Evolutionary conservation across 2,329 filamentous ascomycete genomes (phyloP).

Genomic region (Aspergillus sp.): DNA sequence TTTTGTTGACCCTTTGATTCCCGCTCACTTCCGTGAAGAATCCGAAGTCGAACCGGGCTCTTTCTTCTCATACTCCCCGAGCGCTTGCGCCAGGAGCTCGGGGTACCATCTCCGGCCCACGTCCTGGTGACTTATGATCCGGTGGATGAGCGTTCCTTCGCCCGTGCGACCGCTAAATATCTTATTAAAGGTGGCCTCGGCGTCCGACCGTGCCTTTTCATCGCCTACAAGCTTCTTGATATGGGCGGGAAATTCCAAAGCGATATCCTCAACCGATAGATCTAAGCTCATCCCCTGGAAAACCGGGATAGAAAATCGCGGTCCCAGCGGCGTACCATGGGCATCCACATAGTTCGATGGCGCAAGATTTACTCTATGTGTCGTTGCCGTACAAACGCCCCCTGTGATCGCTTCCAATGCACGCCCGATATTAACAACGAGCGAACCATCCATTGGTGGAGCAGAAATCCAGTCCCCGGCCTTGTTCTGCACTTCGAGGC

Average conservation of each 20-base stretch:
- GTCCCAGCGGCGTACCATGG: constrained; percentile 24
- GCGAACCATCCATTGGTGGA: constrained; percentile 43
- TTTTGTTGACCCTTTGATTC: neutral
- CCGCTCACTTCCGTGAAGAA: neutral
- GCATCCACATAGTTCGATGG: constrained; percentile 27
- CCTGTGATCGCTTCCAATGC: constrained; percentile 36
- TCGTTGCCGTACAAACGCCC: constrained; percentile 37
- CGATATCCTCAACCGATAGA: constrained; percentile 29
- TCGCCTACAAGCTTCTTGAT: constrained; percentile 31
- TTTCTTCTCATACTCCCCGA: constrained; percentile 22
- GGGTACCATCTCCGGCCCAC: constrained; percentile 39
- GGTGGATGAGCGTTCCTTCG: constrained; percentile 35
- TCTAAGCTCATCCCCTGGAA: constrained; percentile 39
- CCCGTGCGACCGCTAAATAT: constrained; percentile 33
- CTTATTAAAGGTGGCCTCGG: constrained; percentile 36
- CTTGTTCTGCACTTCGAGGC: constrained; percentile 51
- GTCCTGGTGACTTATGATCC: constrained; percentile 39
- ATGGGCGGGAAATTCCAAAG: constrained; percentile 30
- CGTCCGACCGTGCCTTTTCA: constrained; percentile 35
- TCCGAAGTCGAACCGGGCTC: too few species aligned
- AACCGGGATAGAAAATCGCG: constrained; percentile 37
- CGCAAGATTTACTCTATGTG: constrained; percentile 34
- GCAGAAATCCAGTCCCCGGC: constrained; percentile 48
- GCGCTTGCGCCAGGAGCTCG: constrained; percentile 29
- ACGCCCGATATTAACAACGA: constrained; percentile 52